phyloP scores from a whole-genome alignment of 805 yeast genomes.

The Candida ulmi region DNA sequence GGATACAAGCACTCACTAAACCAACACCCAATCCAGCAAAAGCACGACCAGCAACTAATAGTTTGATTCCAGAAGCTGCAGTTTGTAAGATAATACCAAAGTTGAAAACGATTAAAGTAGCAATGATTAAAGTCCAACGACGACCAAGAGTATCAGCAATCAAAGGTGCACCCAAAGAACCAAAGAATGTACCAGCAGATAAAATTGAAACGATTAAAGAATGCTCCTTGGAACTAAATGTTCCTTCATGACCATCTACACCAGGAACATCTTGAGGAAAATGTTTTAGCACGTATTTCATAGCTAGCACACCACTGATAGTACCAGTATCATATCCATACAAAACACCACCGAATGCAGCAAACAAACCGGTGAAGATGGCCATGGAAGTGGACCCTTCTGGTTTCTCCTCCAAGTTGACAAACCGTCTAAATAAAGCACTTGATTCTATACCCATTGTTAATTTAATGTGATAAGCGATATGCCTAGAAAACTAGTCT shows the following conservation, averaged over 20 bases:
- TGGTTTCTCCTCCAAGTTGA: constrained; percentile 41
- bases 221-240: constrained; percentile 41
- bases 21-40: constrained; percentile 75
- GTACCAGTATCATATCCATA: constrained; percentile 69
- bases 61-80: constrained; percentile 37
- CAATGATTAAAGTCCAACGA: too few relatives aligned
- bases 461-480: too few relatives aligned
- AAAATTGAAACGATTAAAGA: constrained; percentile 68
- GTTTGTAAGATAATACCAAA: constrained; percentile 49
- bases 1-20: constrained; percentile 63
- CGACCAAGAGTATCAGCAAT: constrained; percentile 45
- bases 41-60: constrained; percentile 60
- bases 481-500: too few relatives aligned
- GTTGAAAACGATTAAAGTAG: constrained; percentile 42
- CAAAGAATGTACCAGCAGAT: constrained; percentile 65
- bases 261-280: constrained; percentile 33
- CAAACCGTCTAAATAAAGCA: constrained; percentile 28
- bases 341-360: constrained; percentile 62
- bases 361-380: constrained; percentile 50
- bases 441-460: too few relatives aligned
- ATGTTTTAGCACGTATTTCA: constrained; percentile 44
- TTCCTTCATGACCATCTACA: constrained; percentile 28
- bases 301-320: constrained; percentile 60
- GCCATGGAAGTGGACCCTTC: constrained; percentile 45
- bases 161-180: constrained; percentile 59